Base-by-base conservation (phyloP, 176 grass and related monocot species). In the Raddia distichophylla region DNA sequence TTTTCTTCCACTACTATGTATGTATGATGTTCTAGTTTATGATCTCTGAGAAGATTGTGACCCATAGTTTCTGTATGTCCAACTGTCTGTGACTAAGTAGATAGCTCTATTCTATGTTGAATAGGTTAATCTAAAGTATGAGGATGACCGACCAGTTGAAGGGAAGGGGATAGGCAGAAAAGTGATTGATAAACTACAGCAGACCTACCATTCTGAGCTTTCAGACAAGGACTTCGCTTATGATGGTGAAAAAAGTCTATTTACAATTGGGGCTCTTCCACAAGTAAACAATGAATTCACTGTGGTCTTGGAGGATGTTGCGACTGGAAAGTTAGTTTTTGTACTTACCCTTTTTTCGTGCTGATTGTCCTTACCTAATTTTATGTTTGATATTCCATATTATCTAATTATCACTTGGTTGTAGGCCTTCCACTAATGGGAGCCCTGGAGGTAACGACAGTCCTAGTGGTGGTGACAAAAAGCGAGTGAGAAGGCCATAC, bases 1-100 rank as follows among this genome's bases (percentile, higher is more conserved):
- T 77, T 52, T 98, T 98, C 71, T 83, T 87, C 78, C 95, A 98
- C 77, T 98, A 94, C 68, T 62, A 83, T 86, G 95, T 98, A 92
- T 68, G 81, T 70, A 5, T 80, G 60, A 58, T 60, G 15, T 14
- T 11, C 76, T 58, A 49, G 22, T 81, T 84, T 40, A 71, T 43
- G 11, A 74, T 59, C 42, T 46, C 57, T 48, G 27, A 46, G 50
- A 59, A 58, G 40, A 11, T 50, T 47, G 8, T 51, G 33, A 50
- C 42, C 40, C 16, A 27, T 66, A 59, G 54, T 75, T 59, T 19
- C 6, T 48, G 40, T 81, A 46, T 82, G 7, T 83, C 61, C 32
- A n/a, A 27, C 1, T 27, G 27, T 27, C 27, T 27, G 27, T 80
- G n/a, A 18, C 44, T 81, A 16, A 73, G 72, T 42, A 10, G 37